These are phyloP conservation scores for Podospora comata DNA, from an alignment of 495 filamentous ascomycete genomes.

Conservation along the genomic window DNA sequence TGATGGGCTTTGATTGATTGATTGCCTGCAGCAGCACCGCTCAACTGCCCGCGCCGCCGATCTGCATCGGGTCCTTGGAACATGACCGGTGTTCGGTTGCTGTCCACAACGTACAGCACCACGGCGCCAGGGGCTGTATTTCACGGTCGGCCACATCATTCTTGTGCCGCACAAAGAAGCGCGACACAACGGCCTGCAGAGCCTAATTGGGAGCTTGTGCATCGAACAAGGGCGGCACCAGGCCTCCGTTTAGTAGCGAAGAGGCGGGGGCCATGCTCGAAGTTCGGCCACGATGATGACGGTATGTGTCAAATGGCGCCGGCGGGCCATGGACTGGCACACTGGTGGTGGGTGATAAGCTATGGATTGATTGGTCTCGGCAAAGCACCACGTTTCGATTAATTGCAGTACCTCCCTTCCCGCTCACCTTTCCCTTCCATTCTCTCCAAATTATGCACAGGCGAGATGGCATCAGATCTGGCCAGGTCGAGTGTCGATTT, in stretches of 20 bases:
- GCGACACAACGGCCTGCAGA: constrained; percentile 11
- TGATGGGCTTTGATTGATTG: constrained; percentile 1
- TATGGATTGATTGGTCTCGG: constrained; percentile 9
- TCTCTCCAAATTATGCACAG: background rate
- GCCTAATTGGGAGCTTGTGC: constrained; percentile 6
- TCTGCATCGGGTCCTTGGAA: constrained; percentile 6
- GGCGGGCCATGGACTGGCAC: constrained; percentile 3
- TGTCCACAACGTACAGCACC: background rate
- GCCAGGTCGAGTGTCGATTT: background rate
- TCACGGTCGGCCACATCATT: constrained; percentile 2
- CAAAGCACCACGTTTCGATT: constrained; percentile 8
- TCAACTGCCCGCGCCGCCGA: constrained; percentile 7
- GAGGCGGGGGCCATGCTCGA: background rate
- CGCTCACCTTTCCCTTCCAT: constrained; percentile 4
- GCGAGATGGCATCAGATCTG: background rate
- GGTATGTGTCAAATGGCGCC: constrained; percentile 22
- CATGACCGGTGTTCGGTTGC: background rate
- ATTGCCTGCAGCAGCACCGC: constrained; percentile 11
- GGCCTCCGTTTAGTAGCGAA: too few relatives aligned
- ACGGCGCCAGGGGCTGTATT: background rate
- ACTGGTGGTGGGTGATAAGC: background rate
- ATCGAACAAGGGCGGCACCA: background rate
- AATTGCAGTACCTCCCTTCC: constrained; percentile 9
- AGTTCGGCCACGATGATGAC: constrained; percentile 17
- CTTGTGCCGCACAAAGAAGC: constrained; percentile 5